These are phyloP conservation scores for Apiotrichum domesticum DNA, from an alignment of 1,284 basidiomycete species.

Conservation along the genomic window DNA sequence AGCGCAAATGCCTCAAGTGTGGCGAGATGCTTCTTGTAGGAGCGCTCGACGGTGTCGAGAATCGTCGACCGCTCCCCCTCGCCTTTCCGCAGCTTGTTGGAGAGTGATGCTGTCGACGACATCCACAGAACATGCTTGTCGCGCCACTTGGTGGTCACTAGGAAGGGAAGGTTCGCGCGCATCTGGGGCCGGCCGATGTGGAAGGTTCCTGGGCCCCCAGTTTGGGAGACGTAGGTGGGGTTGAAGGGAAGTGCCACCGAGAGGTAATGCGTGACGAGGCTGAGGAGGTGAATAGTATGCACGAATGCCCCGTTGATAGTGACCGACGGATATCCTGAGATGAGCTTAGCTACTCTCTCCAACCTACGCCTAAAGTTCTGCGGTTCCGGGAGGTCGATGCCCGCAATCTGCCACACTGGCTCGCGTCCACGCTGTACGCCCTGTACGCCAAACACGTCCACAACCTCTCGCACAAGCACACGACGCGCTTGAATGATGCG, in stretches of 20 bases:
- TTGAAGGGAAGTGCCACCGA: constrained; percentile 35
- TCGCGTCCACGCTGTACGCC: background rate
- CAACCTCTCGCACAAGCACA: constrained; percentile 35
- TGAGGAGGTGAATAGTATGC: constrained; percentile 35
- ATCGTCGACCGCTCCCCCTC: constrained; percentile 7
- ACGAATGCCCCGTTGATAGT: constrained; percentile 35
- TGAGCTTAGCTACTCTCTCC: constrained; percentile 7
- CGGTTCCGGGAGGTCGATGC: constrained; percentile 26
- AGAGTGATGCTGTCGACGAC: constrained; percentile 24
- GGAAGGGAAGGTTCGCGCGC: constrained; percentile 29
- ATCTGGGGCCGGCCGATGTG: constrained; percentile 36
- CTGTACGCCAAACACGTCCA: constrained; percentile 34
- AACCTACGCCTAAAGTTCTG: constrained; percentile 33
- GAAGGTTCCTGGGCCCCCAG: background rate
- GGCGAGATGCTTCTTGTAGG: constrained; percentile 25
- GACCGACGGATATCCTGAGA: constrained; percentile 22
- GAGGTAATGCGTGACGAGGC: constrained; percentile 36
- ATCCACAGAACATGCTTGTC: constrained; percentile 39
- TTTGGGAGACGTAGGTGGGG: constrained; percentile 8
- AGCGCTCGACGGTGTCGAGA: constrained; percentile 10
- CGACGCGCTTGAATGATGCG: constrained; percentile 32
- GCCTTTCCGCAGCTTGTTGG: constrained; percentile 17
- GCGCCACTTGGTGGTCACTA: constrained; percentile 32
- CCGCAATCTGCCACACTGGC: constrained; percentile 35
- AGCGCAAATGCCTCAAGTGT: constrained; percentile 37